Evolutionary conservation across 2,329 filamentous ascomycete genomes (phyloP).

Genomic region (Fusarium sp.): DNA sequence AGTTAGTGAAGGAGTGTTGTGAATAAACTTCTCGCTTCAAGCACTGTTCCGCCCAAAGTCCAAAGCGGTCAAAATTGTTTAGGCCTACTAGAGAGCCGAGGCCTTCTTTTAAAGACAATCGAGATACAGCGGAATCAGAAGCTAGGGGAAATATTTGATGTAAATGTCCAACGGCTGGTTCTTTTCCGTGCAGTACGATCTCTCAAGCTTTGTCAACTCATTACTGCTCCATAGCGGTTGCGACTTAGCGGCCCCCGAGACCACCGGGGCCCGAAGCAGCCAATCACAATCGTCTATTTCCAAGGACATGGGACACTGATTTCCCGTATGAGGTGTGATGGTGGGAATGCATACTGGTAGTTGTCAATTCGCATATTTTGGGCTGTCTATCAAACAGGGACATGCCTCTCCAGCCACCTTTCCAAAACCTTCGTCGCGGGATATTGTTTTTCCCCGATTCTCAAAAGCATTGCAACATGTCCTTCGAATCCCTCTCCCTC

Average conservation of each 20-base stretch:
- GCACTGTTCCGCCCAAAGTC: no score
- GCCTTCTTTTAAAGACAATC: no score
- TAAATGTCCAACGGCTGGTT: not conserved
- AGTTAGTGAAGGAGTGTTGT: not conserved
- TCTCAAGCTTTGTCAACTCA: not conserved
- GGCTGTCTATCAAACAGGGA: not conserved
- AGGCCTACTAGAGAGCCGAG: no score
- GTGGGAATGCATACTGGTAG: no score
- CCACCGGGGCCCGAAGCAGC: not conserved
- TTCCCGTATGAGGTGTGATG: no score
- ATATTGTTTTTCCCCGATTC: not conserved
- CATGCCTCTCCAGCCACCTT: not conserved
- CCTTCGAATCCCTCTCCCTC: slow-evolving; percentile 14
- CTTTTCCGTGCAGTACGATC: not conserved
- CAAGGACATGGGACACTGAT: not conserved
- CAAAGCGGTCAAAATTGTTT: no score
- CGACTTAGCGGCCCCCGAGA: not conserved
- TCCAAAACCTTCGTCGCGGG: not conserved
- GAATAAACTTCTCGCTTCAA: no score
- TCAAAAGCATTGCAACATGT: slow-evolving; percentile 1
- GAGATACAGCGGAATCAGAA: no score
- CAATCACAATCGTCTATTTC: not conserved
- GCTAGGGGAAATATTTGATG: no score
- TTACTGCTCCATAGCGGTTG: not conserved
- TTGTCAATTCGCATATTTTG: no score